A percentile compares a stretch with the other conserved stretches of the same genome.
These are phyloP conservation scores for Dictyostelium purpureum DNA, from an alignment of 78 protist species.

Conservation along the genomic window DNA sequence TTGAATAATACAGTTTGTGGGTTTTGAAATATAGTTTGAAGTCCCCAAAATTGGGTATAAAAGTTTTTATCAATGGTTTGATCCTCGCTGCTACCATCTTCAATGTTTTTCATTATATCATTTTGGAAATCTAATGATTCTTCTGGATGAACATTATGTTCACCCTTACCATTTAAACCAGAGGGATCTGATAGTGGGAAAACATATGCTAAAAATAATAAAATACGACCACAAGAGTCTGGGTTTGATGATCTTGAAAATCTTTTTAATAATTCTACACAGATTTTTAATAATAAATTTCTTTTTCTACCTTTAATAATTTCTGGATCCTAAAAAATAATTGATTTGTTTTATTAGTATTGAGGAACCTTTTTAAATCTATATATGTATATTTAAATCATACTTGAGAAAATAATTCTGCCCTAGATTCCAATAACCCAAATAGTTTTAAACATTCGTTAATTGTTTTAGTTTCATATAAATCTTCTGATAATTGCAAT, in stretches of 20 bases:
- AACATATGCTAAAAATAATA: constrained; percentile 52
- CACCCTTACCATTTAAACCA: constrained; percentile 47
- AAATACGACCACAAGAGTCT: constrained; percentile 68
- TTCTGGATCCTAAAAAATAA: constrained; percentile 2
- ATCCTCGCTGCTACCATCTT: neutral
- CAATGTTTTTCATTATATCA: neutral
- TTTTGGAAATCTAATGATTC: constrained; percentile 18
- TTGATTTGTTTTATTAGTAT: neutral
- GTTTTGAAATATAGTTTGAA: constrained; percentile 46
- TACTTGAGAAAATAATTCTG: constrained; percentile 48
- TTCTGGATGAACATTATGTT: constrained; percentile 20
- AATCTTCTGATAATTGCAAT: constrained; percentile 29
- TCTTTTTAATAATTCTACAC: constrained; percentile 45
- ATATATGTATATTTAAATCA: neutral
- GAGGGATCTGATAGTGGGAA: constrained; percentile 70
- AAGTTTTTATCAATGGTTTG: constrained; percentile 42
- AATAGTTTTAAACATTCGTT: constrained; percentile 27
- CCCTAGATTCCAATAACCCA: constrained; percentile 48
- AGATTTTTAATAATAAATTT: constrained; percentile 28
- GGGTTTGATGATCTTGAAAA: constrained; percentile 50
- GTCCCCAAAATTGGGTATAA: constrained; percentile 61
- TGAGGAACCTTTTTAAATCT: neutral
- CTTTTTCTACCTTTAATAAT: constrained; percentile 37
- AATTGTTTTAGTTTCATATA: constrained; percentile 50
- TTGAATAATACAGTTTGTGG: constrained; percentile 8